Conservation (phyloP, 192 early-diverging fungal genomes). For the Piromyces finnis region DNA sequence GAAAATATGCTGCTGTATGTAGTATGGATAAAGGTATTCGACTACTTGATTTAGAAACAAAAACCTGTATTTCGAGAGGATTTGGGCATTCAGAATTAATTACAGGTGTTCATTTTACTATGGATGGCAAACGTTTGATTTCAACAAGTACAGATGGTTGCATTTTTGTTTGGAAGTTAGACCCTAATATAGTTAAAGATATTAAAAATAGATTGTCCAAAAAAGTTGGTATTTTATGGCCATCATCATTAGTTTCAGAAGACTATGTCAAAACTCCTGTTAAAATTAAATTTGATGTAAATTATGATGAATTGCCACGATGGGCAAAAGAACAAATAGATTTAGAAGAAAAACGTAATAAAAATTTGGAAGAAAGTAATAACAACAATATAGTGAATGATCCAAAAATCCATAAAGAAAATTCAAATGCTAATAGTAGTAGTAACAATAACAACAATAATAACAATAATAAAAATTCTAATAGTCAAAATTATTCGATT, state of each 20-base stretch:
- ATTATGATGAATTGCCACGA: not conserved
- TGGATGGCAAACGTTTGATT: slow-evolving; percentile 26
- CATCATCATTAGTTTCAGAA: not conserved
- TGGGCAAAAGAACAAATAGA: not conserved
- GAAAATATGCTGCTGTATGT: slow-evolving; percentile 39
- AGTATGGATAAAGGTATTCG: slow-evolving; percentile 52
- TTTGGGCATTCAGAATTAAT: slow-evolving; percentile 56
- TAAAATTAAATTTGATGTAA: not conserved
- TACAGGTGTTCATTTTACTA: slow-evolving; percentile 43
- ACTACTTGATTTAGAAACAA: slow-evolving; percentile 46
- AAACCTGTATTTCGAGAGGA: slow-evolving; percentile 32
- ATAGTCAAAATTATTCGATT: no score
- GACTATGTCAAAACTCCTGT: not conserved
- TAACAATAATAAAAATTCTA: not conserved
- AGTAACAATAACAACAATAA: not conserved
- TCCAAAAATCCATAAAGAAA: no score
- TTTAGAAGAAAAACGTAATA: not conserved
- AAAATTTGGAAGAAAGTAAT: not conserved
- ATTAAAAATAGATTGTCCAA: not conserved
- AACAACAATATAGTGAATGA: not conserved
- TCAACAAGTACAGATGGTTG: slow-evolving; percentile 58
- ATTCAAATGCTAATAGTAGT: not conserved
- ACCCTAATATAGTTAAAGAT: not conserved
- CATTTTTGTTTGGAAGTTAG: slow-evolving; percentile 53
- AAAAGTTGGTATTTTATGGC: not conserved